Conservation (phyloP, 352 stramenopile genomes). For the Pythium dissimile region DNA sequence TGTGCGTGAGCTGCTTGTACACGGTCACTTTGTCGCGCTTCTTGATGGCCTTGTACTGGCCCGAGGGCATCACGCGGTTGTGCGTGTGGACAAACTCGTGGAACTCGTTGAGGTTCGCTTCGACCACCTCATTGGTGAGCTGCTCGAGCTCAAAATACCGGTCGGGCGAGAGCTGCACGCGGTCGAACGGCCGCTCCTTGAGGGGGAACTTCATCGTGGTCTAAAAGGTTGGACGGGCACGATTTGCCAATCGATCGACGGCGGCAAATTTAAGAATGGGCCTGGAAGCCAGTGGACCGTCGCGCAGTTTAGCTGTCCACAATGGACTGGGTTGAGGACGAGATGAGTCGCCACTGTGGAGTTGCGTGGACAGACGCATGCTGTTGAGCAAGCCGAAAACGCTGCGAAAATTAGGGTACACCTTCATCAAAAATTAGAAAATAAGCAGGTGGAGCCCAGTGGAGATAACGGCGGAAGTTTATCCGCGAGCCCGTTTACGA, state of each 20-base stretch:
- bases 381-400: too few relatives aligned
- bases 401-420: too few relatives aligned
- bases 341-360: too few relatives aligned
- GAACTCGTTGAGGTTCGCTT: slow-evolving; percentile 30
- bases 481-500: neutral
- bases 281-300: neutral
- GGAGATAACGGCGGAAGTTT: slow-evolving; percentile 7
- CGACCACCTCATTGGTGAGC: slow-evolving; percentile 28
- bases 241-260: too few relatives aligned
- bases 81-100: slow-evolving; percentile 19
- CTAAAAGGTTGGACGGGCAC: too few relatives aligned
- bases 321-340: too few relatives aligned
- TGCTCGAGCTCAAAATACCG: slow-evolving; percentile 27
- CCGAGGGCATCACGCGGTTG: slow-evolving; percentile 30
- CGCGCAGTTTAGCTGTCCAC: too few relatives aligned
- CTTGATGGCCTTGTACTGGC: slow-evolving; percentile 51
- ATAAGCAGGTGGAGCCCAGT: too few relatives aligned
- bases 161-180: slow-evolving; percentile 26
- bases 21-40: slow-evolving; percentile 43
- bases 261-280: neutral
- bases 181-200: slow-evolving; percentile 24
- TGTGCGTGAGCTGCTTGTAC: slow-evolving; percentile 33
- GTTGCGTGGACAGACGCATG: too few relatives aligned
- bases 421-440: too few relatives aligned
- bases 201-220: slow-evolving; percentile 21